Base-by-base conservation (phyloP, 176 grass and related monocot genomes). In the Hordeum marinum region DNA sequence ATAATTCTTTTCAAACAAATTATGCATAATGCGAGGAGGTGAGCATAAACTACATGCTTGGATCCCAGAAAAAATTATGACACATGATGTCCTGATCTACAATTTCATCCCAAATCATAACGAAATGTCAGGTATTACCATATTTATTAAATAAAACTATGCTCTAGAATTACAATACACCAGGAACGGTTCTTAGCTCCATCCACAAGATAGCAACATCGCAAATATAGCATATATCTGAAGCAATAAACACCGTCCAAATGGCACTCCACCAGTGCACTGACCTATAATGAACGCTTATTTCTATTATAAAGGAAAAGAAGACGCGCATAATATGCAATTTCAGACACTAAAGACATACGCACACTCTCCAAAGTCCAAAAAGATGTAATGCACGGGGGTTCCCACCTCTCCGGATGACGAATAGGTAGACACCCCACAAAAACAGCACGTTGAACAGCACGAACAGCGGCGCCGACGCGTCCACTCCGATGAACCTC, bases 361-460 rank as follows among this genome's bases (percentile, higher is more conserved):
- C 1, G 54, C 58, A 46, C 18, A 31, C 40, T n/a, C 57, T 24
- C 0, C 25, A 52, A 35, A 46, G 27, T 84, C 59, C 21, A 84
- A 84, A 84, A 27, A 15, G 60, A 54, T 11, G 78, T 39, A 68
- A 63, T 63, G 83, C 50, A n/a, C 11, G 26, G 48, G 15, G 34
- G 76, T 41, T 69, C 85, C 71, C 71, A 98, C 96, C 96, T 90
- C 80, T 41, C 79, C 93, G 71, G 77, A 94, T 95, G 31, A 90
- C 66, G 42, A 88, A 89, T 5, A 96, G 27, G 45, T 96, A 96
- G 67, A 99, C 87, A 24, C 88, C 89, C 96, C 93, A 96, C 76
- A 94, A 57, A 83, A 96, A 90, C n/a, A 99, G 89, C 78, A 99
- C 92, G 66, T 94, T 99, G 86, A 99, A 99, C 45, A 99, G 92